Evolutionary conservation across 2,329 filamentous ascomycete species (phyloP), one percentile per base, ranked within the genome.

Genomic region (Aspergillus aculeatinus): DNA sequence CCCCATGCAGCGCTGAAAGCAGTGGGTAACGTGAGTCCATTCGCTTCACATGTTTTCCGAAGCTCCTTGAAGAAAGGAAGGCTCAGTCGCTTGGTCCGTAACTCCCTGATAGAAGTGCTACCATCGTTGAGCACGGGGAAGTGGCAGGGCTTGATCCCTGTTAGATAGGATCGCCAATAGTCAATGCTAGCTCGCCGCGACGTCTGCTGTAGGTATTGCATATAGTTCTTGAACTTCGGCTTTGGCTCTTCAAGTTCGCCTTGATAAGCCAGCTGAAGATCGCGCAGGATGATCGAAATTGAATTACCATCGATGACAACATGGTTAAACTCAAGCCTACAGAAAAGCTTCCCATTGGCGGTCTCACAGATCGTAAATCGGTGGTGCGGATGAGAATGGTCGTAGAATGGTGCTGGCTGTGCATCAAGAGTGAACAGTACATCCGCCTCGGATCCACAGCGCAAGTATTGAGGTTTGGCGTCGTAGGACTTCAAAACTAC

Each of bases 1-100:
- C 87, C 77, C 89, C 93, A 96, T 2, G 87, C 80, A 3, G 89
- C 87, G 72, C 96, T 89, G 2, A 93, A 79, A 0, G 77, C 75
- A 59, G 82, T 83, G 2, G 82, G 77, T 2, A 83, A 58, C 0
- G 82, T 84, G 19, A 83, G 71, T 4, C 77, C 77, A 51, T 76
- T 69, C 6, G 69, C 65, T 44, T 79, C 77, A 61, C 81, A 83
- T 10, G 74, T 68, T 0, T 23, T 57, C 48, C 77, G 76, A 1
- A 81, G 68, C 5, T 68, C 67, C 0, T 54, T 27, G 19, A 78
- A 61, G 3, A 66, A 65, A 6, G 56, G 64, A 31, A 74, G 73
- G 5, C 71, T 67, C 21, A 77, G 63, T 1, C 69, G 66, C 21
- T 74, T 65, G 1, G 72, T 73, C 5, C 63, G 70, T 1, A 77